These are phyloP conservation scores for Cavenderia fasciculata DNA, from an alignment of 78 protist species.

Conservation along the genomic window DNA sequence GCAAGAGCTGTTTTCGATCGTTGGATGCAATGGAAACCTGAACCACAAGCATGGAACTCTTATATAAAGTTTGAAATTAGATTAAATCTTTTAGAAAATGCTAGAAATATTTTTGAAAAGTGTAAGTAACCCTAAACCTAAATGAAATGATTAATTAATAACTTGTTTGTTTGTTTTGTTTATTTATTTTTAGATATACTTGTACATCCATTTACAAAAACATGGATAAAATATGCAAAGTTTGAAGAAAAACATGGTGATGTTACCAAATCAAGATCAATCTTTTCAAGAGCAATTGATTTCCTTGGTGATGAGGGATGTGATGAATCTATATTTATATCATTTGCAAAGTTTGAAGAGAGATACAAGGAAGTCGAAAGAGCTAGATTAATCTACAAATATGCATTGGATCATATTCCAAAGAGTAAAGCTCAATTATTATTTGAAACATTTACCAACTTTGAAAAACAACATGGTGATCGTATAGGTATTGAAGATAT, in stretches of 20 bases:
- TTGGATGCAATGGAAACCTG: constrained; percentile 96
- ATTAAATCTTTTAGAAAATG: constrained; percentile 80
- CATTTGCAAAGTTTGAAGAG: constrained; percentile 96
- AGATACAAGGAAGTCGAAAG: constrained; percentile 88
- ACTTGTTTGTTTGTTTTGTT: constrained; percentile 16
- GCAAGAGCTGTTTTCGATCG: constrained; percentile 95
- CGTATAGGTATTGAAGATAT: constrained; percentile 93
- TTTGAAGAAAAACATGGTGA: constrained; percentile 89
- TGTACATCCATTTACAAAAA: constrained; percentile 68
- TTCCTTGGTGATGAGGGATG: constrained; percentile 82
- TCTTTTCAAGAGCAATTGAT: constrained; percentile 62
- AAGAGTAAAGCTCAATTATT: constrained; percentile 86
- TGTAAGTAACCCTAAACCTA: not conserved
- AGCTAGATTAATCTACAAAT: constrained; percentile 94
- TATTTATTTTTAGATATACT: not conserved
- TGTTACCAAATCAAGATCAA: constrained; percentile 24
- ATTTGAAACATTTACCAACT: constrained; percentile 79
- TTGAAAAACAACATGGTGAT: constrained; percentile 95
- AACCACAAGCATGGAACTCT: constrained; percentile 92
- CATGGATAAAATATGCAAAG: constrained; percentile 94
- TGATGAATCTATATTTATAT: constrained; percentile 84
- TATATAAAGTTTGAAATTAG: constrained; percentile 93
- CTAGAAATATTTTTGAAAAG: constrained; percentile 81
- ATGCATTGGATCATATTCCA: constrained; percentile 91
- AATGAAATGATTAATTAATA: too few species aligned